phyloP scores from a whole-genome alignment of 2,329 filamentous ascomycete species.

The Pyrenophora tritici-repentis region DNA sequence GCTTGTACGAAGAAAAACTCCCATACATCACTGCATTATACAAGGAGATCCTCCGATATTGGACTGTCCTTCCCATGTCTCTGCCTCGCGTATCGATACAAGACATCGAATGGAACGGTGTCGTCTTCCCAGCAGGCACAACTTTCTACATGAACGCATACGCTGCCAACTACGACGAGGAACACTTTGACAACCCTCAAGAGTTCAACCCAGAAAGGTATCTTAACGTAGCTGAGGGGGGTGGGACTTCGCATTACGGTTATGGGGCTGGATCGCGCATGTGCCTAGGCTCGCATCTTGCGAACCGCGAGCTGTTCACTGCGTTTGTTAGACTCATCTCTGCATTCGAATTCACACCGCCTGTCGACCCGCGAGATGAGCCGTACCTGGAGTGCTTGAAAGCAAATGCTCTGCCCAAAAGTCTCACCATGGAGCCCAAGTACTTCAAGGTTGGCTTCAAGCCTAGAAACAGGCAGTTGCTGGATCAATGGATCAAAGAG shows the following conservation, averaged over 20 bases:
- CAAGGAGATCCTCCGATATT: conserved; percentile 79
- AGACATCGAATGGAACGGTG: conserved; percentile 70
- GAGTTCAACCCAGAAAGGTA: conserved; percentile 74
- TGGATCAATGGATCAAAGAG: conserved; percentile 55
- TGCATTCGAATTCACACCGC: conserved; percentile 53
- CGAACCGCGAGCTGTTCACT: conserved; percentile 50
- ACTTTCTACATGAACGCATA: conserved; percentile 81
- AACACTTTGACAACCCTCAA: conserved; percentile 67
- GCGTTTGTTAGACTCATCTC: conserved; percentile 56
- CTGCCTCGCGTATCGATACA: conserved; percentile 74
- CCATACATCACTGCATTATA: conserved; percentile 78
- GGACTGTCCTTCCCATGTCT: conserved; percentile 79
- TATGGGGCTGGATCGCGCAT: conserved; percentile 55
- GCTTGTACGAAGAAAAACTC: conserved; percentile 73
- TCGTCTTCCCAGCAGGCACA: conserved; percentile 72
- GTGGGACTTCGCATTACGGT: conserved; percentile 55
- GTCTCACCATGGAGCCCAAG: conserved; percentile 57
- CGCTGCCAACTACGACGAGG: conserved; percentile 72
- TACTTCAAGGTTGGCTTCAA: conserved; percentile 56
- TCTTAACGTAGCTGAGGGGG: conserved; percentile 55
- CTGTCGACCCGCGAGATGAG: conserved; percentile 47
- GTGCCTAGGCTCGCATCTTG: conserved; percentile 55
- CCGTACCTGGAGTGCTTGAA: conserved; percentile 53
- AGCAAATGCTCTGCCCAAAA: conserved; percentile 54
- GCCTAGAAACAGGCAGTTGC: conserved; percentile 47